Evolutionary conservation across 1,139 yeast genomes (phyloP).

Genomic region (Candida sanyaensis): DNA sequence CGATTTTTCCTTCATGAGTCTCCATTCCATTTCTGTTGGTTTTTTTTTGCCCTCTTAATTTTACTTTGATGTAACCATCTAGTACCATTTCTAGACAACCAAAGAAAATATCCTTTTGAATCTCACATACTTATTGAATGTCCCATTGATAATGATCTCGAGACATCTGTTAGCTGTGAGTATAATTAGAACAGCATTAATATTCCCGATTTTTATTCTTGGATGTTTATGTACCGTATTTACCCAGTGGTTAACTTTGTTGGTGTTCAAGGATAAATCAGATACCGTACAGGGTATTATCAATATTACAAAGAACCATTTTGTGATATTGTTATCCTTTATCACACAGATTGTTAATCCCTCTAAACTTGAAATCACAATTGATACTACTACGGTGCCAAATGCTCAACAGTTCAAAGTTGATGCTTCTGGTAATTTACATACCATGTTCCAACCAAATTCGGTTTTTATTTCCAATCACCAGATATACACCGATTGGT

Average conservation of each 20-base stretch:
- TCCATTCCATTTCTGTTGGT: too few relatives aligned
- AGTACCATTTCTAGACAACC: too few relatives aligned
- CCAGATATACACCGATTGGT: slow-evolving; percentile 95
- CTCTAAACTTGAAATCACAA: slow-evolving; percentile 41
- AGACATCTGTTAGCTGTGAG: slow-evolving; percentile 21
- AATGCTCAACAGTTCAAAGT: slow-evolving; percentile 19
- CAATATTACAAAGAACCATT: slow-evolving; percentile 51
- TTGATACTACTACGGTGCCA: slow-evolving; percentile 29
- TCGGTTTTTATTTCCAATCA: slow-evolving; percentile 80
- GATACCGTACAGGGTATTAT: slow-evolving; percentile 36
- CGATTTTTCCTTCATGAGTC: too few relatives aligned
- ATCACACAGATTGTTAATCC: slow-evolving; percentile 46
- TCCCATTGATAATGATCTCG: slow-evolving; percentile 8
- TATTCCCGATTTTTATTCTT: slow-evolving; percentile 36
- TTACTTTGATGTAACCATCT: too few relatives aligned
- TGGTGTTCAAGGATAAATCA: slow-evolving; percentile 26
- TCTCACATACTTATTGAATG: too few relatives aligned
- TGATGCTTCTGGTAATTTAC: slow-evolving; percentile 27
- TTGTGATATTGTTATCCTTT: slow-evolving; percentile 48
- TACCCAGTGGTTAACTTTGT: slow-evolving; percentile 41
- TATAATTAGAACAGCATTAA: slow-evolving; percentile 29
- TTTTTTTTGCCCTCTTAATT: too few relatives aligned
- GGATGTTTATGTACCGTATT: slow-evolving; percentile 48
- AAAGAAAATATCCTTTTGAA: too few relatives aligned
- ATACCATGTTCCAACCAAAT: slow-evolving; percentile 42